Base-by-base conservation (phyloP, 2,329 filamentous ascomycete genomes). In the Colletotrichum noveboracense region DNA sequence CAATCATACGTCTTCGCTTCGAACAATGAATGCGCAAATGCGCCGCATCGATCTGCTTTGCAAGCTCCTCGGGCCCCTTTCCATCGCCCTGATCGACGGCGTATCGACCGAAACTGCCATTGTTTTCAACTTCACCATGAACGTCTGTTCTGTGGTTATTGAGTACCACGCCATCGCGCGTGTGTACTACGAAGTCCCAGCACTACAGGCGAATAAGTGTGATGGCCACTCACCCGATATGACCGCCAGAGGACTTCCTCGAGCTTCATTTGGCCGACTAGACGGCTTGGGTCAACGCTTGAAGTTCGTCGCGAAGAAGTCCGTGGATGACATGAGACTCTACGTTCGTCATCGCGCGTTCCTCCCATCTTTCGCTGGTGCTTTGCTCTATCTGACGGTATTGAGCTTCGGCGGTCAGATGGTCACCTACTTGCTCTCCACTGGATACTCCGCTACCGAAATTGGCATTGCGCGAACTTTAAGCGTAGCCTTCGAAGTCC, bases 31-130 rank as follows among this genome's bases (percentile, higher is more conserved):
- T 79, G 87, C 90, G 4, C 85, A 85, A n/a, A 92, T 93, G 88
- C 87, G 91, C n/a, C 87, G 91, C 6, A 92, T 93, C 60, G 91
- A 93, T 74, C 84, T 93, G 7, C 80, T 89, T 18, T 92, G 91
- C 83, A 93, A 93, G 78, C 84, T 93, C 2, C 72, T 90, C 3
- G 90, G 88, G 0, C 91, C 91, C 0, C 83, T 93, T 3, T 84
- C 85, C n/a, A 89, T 93, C 36, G 87, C 89, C 3, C 79, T 91
- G 2, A 77, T 92, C 1, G 88, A 90, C 64, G 86, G 83, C 0
- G 82, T 81, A 3, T 91, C 89, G 0, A 88, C 89, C 0, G 81
- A 79, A 28, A 71, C 85, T 4, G 90, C 91, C 7, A 88, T 92
- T 21, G 80, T 86, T 48, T 82, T 85, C 1, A 89, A 88, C 5